Evolutionary conservation across 495 filamentous ascomycete genomes (phyloP).

Genomic region (Amphirosellinia nigrospora): DNA sequence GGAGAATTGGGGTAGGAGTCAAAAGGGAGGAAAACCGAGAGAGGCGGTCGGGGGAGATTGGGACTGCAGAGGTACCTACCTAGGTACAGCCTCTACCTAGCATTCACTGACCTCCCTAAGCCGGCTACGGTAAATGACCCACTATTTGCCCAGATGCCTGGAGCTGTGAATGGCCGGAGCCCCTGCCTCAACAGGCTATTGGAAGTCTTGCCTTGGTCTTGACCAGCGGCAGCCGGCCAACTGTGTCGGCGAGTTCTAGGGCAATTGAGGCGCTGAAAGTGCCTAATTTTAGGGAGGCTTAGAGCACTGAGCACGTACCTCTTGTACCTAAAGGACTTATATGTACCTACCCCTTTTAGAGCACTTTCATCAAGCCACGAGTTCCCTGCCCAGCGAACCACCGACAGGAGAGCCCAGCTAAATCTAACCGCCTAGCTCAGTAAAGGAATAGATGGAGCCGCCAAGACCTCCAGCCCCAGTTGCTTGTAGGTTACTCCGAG

Average conservation of each 20-base stretch:
- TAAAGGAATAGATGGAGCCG: conserved; percentile 10
- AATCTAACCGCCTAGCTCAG: not conserved
- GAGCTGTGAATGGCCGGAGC: conserved; percentile 15
- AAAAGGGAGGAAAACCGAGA: conserved; percentile 27
- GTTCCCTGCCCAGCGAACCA: conserved; percentile 1
- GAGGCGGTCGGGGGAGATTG: conserved; percentile 28
- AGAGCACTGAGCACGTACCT: conserved; percentile 9
- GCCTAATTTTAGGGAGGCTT: conserved; percentile 20
- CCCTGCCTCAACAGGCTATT: not conserved
- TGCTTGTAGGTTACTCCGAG: conserved; percentile 21
- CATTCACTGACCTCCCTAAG: conserved; percentile 7
- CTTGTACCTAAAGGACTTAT: not conserved
- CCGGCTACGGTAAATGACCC: conserved; percentile 6
- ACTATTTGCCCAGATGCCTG: not conserved
- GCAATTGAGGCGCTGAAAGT: conserved; percentile 20
- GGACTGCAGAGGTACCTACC: conserved; percentile 10
- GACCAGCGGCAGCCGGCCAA: conserved; percentile 20
- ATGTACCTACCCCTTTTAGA: conserved; percentile 21
- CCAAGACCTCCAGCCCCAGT: conserved; percentile 18
- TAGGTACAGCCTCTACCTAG: not conserved
- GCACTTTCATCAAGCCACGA: conserved; percentile 14
- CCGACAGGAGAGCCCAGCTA: not conserved
- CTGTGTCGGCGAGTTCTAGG: conserved; percentile 11
- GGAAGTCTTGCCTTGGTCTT: not conserved
- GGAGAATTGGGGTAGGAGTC: conserved; percentile 28